Percentiles rank a stretch among this genome's conserved stretches.
These are phyloP conservation scores for Capsella bursapastoris DNA, from an alignment of 345 rosid species.

Conservation along the genomic window DNA sequence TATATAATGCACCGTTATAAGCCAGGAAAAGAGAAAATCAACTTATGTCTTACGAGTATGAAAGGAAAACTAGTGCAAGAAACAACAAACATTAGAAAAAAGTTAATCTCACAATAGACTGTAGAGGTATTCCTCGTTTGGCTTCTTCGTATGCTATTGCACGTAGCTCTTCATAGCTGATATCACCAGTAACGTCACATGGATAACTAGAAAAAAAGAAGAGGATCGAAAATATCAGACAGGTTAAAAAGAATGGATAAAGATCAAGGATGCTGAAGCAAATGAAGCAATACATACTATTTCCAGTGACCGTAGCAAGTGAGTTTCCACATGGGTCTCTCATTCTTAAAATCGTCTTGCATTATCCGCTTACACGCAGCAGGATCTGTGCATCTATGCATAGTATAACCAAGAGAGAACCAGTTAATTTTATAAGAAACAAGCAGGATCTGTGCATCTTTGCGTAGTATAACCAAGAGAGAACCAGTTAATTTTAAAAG, in stretches of 20 bases:
- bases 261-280: constrained; percentile 22
- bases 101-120: constrained; percentile 70
- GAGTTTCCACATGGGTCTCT: constrained; percentile 90
- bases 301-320: constrained; percentile 86
- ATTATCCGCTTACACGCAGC: constrained; percentile 69
- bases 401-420: constrained; percentile 2
- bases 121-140: constrained; percentile 70
- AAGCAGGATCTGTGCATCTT: constrained; percentile 86
- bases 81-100: constrained; percentile 8
- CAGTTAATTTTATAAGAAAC: constrained; percentile 8
- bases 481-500: constrained; percentile 11
- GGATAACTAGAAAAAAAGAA: constrained; percentile 54
- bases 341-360: constrained; percentile 73
- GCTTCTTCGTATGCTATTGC: constrained; percentile 84
- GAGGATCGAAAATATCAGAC: constrained; percentile 18
- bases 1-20: constrained; percentile 41
- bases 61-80: background rate
- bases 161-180: constrained; percentile 83
- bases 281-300: constrained; percentile 54
- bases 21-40: constrained; percentile 17
- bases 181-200: constrained; percentile 76
- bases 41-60: background rate
- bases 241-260: constrained; percentile 2
- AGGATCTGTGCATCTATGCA: constrained; percentile 81
- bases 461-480: constrained; percentile 10